Evolutionary conservation across 164 flowering plant genomes (phyloP).

Genomic region (Aristolochia californica): DNA sequence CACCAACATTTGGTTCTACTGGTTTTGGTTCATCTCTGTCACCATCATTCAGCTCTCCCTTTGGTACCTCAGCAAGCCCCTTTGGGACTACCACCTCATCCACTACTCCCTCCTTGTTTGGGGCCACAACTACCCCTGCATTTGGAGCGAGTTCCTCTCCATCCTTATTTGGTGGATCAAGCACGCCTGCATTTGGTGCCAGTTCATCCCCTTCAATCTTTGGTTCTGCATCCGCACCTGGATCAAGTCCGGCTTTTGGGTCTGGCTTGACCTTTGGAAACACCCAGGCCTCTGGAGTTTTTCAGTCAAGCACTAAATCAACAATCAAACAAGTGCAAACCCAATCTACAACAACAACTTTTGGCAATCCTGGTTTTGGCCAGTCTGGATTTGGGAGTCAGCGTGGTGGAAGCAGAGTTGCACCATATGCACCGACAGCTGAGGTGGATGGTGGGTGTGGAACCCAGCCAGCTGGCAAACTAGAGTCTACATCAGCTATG

Average conservation of each 20-base stretch:
- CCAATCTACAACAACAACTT: slow-evolving; percentile 53
- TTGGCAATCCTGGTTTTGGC: slow-evolving; percentile 57
- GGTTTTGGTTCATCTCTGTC: slow-evolving; percentile 44
- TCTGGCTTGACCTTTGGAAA: slow-evolving; percentile 43
- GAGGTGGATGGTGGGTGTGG: slow-evolving; percentile 51
- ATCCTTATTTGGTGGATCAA: slow-evolving; percentile 44
- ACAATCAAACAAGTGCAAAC: slow-evolving; percentile 33
- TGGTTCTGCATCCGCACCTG: slow-evolving; percentile 45
- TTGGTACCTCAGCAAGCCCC: slow-evolving; percentile 37
- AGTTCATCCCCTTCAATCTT: slow-evolving; percentile 44
- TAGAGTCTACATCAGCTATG: slow-evolving; percentile 97
- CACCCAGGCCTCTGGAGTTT: slow-evolving; percentile 67
- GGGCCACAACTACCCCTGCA: slow-evolving; percentile 30
- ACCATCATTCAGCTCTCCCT: slow-evolving; percentile 47
- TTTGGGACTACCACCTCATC: slow-evolving; percentile 50
- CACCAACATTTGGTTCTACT: slow-evolving; percentile 33
- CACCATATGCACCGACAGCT: slow-evolving; percentile 52
- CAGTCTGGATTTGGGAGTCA: slow-evolving; percentile 61
- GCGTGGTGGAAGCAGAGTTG: slow-evolving; percentile 73
- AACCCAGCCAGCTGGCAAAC: slow-evolving; percentile 59
- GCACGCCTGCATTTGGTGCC: slow-evolving; percentile 33
- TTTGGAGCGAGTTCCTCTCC: slow-evolving; percentile 46
- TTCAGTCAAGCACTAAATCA: no score
- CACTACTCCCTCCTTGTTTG: slow-evolving; percentile 46
- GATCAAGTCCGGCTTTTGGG: slow-evolving; percentile 41